Conservation (phyloP, 257 asterid species). For the Petrea volubilis region DNA sequence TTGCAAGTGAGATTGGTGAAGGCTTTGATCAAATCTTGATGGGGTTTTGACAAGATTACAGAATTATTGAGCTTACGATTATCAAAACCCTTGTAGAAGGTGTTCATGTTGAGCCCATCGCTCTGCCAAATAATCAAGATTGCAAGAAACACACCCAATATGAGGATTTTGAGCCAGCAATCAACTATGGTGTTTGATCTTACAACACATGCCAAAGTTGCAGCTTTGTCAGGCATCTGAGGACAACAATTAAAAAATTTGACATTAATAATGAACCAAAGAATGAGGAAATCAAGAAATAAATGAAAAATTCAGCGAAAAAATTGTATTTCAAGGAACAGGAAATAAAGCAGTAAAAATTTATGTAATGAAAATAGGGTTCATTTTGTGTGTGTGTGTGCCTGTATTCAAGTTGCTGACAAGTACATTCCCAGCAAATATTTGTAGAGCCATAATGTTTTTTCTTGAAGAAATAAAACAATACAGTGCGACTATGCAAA, state of each 20-base stretch:
- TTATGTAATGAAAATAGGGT: background rate
- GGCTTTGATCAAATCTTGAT: constrained; percentile 40
- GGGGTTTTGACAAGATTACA: constrained; percentile 10
- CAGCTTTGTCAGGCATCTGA: constrained; percentile 58
- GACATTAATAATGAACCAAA: background rate
- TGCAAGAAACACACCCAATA: constrained; percentile 52
- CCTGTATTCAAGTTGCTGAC: constrained; percentile 17
- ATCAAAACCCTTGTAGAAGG: constrained; percentile 39
- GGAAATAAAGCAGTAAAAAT: background rate
- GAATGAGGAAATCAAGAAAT: background rate
- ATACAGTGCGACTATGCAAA: background rate
- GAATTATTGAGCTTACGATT: constrained; percentile 35
- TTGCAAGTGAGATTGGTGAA: constrained; percentile 29
- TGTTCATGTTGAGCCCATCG: constrained; percentile 42
- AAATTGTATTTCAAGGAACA: background rate
- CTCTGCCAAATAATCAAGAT: constrained; percentile 52
- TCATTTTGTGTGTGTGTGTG: too few relatives aligned
- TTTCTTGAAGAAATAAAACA: constrained; percentile 32
- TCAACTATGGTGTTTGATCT: constrained; percentile 57
- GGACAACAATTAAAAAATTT: background rate
- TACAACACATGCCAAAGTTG: constrained; percentile 43
- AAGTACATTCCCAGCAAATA: constrained; percentile 22
- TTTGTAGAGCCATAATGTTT: background rate
- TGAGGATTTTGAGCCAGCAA: constrained; percentile 60
- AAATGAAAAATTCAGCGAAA: background rate